These are phyloP conservation scores for Fraxinus paxiana DNA, from an alignment of 305 asterid genomes.

Conservation along the genomic window DNA sequence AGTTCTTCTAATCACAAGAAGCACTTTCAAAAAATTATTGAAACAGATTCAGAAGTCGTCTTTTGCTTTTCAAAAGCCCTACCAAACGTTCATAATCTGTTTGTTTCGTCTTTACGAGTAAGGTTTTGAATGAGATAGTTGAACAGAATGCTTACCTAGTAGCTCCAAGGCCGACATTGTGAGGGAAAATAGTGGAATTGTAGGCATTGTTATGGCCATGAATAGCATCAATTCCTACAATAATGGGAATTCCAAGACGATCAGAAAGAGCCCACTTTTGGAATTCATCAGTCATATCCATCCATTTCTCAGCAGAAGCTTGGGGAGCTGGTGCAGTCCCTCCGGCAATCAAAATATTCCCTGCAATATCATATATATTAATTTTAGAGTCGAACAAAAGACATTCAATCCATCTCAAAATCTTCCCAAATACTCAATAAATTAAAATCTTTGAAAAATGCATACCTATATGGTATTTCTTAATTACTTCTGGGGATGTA, in stretches of 20 bases:
- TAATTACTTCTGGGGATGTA: conserved; percentile 14
- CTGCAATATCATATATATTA: background rate
- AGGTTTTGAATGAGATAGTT: background rate
- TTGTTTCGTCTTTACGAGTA: background rate
- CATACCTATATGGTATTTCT: background rate
- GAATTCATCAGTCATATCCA: background rate
- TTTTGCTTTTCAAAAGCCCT: background rate
- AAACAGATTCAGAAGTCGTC: background rate
- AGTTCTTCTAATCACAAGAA: background rate
- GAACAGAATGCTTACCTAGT: background rate
- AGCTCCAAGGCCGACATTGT: background rate
- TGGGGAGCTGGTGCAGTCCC: background rate
- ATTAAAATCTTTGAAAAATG: background rate
- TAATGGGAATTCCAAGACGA: background rate
- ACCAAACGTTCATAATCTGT: background rate
- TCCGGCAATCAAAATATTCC: background rate
- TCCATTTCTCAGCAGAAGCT: background rate
- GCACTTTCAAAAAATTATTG: background rate
- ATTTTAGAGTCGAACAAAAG: background rate
- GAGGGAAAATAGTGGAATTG: background rate
- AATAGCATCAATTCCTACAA: background rate
- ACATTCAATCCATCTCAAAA: background rate
- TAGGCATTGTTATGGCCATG: background rate
- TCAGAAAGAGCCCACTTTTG: background rate
- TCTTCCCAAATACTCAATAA: background rate